Evolutionary conservation across 2,329 filamentous ascomycete genomes (phyloP).

Genomic region (Aspergillus sp.): DNA sequence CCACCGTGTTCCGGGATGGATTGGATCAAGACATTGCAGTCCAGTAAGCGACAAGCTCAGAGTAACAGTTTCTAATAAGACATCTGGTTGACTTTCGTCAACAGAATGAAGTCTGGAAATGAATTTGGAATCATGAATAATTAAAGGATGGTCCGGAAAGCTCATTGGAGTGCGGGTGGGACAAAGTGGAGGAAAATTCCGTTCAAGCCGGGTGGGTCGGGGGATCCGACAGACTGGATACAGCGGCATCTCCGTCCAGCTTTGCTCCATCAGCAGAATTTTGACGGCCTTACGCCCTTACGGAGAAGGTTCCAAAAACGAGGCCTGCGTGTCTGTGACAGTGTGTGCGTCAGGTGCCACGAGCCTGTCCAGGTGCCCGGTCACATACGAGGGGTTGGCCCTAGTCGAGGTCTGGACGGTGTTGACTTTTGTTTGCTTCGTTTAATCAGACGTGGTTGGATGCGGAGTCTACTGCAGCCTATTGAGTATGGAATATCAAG

Average conservation of each 20-base stretch:
- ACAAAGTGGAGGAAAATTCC: slow-evolving; percentile 18
- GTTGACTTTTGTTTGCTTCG: not conserved
- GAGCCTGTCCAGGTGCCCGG: too few species aligned
- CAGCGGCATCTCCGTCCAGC: slow-evolving; percentile 14
- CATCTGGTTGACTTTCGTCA: not conserved
- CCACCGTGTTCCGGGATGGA: not conserved
- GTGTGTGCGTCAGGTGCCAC: not conserved
- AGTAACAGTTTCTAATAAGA: not conserved
- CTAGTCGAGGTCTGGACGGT: too few species aligned
- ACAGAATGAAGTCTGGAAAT: not conserved
- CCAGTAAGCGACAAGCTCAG: too few species aligned
- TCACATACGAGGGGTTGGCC: not conserved
- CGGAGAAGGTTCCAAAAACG: not conserved
- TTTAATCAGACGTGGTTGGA: not conserved
- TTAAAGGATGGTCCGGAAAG: not conserved
- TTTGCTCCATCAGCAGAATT: not conserved
- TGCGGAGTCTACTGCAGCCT: not conserved
- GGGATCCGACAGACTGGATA: slow-evolving; percentile 24
- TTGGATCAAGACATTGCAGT: too few species aligned
- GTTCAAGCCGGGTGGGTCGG: slow-evolving; percentile 17
- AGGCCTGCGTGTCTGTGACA: not conserved
- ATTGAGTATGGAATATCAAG: not conserved
- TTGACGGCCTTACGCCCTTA: not conserved
- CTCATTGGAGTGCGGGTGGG: slow-evolving; percentile 10
- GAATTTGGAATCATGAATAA: slow-evolving; percentile 4